Evolutionary conservation across 2,329 filamentous ascomycete species (phyloP), one percentile per base, ranked within the genome.

Genomic region (Trichoderma lentiforme): DNA sequence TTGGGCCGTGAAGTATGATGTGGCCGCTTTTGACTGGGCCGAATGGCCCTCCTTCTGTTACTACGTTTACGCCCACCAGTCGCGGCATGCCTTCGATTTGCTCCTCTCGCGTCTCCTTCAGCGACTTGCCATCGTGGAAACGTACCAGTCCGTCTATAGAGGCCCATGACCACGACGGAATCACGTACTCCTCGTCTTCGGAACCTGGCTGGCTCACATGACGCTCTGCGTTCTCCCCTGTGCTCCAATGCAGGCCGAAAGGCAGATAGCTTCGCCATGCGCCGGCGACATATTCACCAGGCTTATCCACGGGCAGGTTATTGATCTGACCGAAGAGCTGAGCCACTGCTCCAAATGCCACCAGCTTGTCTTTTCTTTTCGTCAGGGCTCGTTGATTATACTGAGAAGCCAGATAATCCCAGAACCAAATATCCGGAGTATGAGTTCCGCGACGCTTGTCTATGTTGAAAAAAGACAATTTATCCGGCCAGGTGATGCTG

Each of bases 331-430:
- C 64, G 7, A 58, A 67, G 32, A 67, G 15, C 64, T 67, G 51
- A 6, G 64, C 64, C 12, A 67, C 64, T 30, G 64, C 64, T 30
- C 64, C 64, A 58, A 67, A 67, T 18, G 64, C 64, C 9, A 67
- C 64, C 24, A 67, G 24, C 51, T 67, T 67, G 30, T 67, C 64
- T n/a, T 67, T 67, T 7, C 64, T 32, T 21, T 67, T 67, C 8
- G 64, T 67, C 32, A 67, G 64, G 39, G 64, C 64, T 6, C 64
- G 64, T 43, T 67, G 64, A 24, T 67, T 67, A 26, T 67, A 67
- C 24, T 67, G 64, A 6, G 51, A 18, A 14, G 64, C 28, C 11
- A 67, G 64, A 30, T 21, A 43, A 32, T 67, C 64, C 64, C 64
- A 67, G 32, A 67, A 28, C 51, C 51, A 67, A 30, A 43, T 18